Conservation (phyloP, 768 basidiomycete genomes). For the Naganishia vaughanmartiniae region DNA sequence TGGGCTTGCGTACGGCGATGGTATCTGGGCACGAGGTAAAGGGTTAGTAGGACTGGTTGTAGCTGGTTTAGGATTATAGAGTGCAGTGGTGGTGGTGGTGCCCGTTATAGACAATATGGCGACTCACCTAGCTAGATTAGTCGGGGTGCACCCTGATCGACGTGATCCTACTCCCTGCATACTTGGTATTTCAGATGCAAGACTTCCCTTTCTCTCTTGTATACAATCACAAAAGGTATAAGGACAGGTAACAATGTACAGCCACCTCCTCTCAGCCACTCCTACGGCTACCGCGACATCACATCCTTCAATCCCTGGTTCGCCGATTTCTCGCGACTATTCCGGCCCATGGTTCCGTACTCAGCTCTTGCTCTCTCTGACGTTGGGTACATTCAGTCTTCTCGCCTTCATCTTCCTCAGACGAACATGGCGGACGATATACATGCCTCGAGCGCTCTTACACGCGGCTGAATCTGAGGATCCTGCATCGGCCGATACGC, state of each 20-base stretch:
- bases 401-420: conserved; percentile 85
- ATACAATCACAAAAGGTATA: no score
- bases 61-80: conserved; percentile 1
- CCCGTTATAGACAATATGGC: conserved; percentile 4
- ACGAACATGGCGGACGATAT: conserved; percentile 81
- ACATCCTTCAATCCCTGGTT: neutral
- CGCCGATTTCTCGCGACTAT: conserved; percentile 17
- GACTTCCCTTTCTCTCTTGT: no score
- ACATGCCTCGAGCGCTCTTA: conserved; percentile 65
- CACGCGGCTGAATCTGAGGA: conserved; percentile 8
- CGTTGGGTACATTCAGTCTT: conserved; percentile 63
- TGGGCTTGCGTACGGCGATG: conserved; percentile 39
- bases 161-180: no score
- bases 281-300: no score
- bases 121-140: neutral
- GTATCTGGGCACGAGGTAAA: conserved; percentile 6
- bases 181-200: no score
- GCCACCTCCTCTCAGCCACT: no score
- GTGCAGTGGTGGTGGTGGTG: neutral
- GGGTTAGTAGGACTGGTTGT: conserved; percentile 14
- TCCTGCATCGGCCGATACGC: conserved; percentile 12
- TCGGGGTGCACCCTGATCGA: no score
- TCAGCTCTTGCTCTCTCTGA: conserved; percentile 72
- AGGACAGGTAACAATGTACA: no score
- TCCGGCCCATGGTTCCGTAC: conserved; percentile 91